Evolutionary conservation across 2,329 filamentous ascomycete species (phyloP), one percentile per base, ranked within the genome.

Genomic region (Colletotrichum salicis): DNA sequence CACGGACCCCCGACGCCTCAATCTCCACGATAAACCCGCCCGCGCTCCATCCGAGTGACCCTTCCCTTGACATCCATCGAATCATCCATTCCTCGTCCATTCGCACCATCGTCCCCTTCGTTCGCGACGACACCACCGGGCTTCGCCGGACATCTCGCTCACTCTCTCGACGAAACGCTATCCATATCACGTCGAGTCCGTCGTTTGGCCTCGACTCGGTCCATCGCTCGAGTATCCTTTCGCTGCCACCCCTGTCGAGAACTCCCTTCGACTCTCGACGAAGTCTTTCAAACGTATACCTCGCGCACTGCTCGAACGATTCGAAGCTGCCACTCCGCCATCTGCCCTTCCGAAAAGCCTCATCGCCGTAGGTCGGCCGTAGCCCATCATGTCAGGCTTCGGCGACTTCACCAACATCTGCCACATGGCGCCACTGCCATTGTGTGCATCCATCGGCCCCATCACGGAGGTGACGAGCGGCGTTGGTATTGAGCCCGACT

Each of bases 381-480:
- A 60, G 48, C 52, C 74, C 80, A 80, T 77, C 82, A 91, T 86
- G 83, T 95, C 97, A 88, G 93, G 91, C 75, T 98, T 98, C 83
- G 96, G 96, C 77, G 93, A 97, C 84, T 98, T 98, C 84, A 90
- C 92, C 70, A 86, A 88, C 77, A 92, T 98, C 86, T 99, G 96
- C 89, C 87, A 89, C 76, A 94, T 92, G 85, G 93, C 94, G 74
- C 90, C 95, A 74, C 87, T 99, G 76, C 96, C 96, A 71, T 84
- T 98, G 78, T 99, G 96, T 84, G 90, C 94, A 64, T 88, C 95
- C 67, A 90, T 99, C 76, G 96, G 96, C 22, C 89, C 92, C 57
- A 89, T 92, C 77, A 91, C 91, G 35, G 86, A 88, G 41, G 90
- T 94, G 75, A 88, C 90, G 27, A 89, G 87, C 76, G 88, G 89